Base-by-base conservation (phyloP, 2,329 filamentous ascomycete genomes). In the Zasmidium cellare region DNA sequence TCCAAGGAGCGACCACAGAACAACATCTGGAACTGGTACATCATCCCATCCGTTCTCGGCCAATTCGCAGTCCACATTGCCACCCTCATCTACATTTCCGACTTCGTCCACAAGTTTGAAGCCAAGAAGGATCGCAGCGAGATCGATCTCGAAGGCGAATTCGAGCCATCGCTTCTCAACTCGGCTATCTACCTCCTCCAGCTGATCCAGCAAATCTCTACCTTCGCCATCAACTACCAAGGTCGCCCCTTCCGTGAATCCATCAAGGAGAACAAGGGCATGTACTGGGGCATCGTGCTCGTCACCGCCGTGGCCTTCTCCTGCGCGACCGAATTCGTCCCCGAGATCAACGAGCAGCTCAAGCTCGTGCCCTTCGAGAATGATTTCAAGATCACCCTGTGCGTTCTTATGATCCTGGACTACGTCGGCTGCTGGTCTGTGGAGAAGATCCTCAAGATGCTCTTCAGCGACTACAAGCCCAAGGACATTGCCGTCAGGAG, bases 191-290 rank as follows among this genome's bases (percentile, higher is more conserved):
- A 97, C 76, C 89, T 99, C 23, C 85, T 99, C 44, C 94, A 97
- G 72, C 87, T 99, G 52, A 97, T 99, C 75, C 94, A 99, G 76
- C 94, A 99, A 76, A 96, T 99, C 72, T 97, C 92, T 22, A 99
- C 94, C 2, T 99, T 99, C 70, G 92, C 94, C 60, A 96, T 99
- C 81, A 99, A 99, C 81, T 99, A 99, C 80, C 94, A 99, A 77
- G 94, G 94, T 58, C 89, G 94, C 9, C 94, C 94, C 12, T 99
- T 99, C 88, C 90, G 94, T 59, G 94, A 99, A 78, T 90, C 89
- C 20, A 91, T 99, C 65, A 88, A 89, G 3, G 94, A 97, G 79
- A 99, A 99, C 81, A 89, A 87, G 75, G 92, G 91, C 74, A 99
- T 99, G 94, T 99, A 94, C 80, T 99, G 90, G 82, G 94, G 94